phyloP scores from a whole-genome alignment of 768 basidiomycete species.

The Leccinum pellstonianum region DNA sequence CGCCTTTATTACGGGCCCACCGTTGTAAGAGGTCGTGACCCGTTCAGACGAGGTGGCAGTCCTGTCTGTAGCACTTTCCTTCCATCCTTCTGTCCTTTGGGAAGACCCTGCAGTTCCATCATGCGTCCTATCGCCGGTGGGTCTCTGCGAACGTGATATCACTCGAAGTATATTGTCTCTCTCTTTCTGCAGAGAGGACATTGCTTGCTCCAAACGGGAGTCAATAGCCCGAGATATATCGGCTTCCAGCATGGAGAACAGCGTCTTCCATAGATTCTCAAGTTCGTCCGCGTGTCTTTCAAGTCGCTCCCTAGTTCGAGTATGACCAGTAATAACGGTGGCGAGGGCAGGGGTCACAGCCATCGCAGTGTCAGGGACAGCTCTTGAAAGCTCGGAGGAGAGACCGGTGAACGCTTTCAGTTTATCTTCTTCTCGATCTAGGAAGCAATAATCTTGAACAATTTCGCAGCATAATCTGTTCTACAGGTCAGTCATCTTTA shows the following conservation, averaged over 20 bases:
- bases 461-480: conserved; percentile 46
- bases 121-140: conserved; percentile 1
- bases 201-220: conserved; percentile 30
- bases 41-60: conserved; percentile 14
- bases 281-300: conserved; percentile 41
- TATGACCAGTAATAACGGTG: conserved; percentile 42
- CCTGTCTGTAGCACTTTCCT: conserved; percentile 15
- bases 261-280: conserved; percentile 45
- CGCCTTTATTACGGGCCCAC: conserved; percentile 3
- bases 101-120: conserved; percentile 11
- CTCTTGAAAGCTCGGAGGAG: conserved; percentile 45
- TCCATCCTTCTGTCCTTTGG: conserved; percentile 15
- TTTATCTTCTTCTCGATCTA: conserved; percentile 47
- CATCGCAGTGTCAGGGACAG: conserved; percentile 41
- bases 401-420: conserved; percentile 49
- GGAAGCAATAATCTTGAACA: conserved; percentile 41
- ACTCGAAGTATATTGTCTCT: conserved; percentile 24
- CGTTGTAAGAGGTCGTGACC: conserved; percentile 7
- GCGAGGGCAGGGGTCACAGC: conserved; percentile 47
- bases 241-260: conserved; percentile 41
- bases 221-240: conserved; percentile 43
- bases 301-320: conserved; percentile 41
- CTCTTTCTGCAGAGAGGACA: conserved; percentile 35
- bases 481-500: conserved; percentile 12
- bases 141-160: conserved; percentile 22